Evolutionary conservation across 2,329 filamentous ascomycete species (phyloP).

Genomic region (Sarocladiaceae sp.): DNA sequence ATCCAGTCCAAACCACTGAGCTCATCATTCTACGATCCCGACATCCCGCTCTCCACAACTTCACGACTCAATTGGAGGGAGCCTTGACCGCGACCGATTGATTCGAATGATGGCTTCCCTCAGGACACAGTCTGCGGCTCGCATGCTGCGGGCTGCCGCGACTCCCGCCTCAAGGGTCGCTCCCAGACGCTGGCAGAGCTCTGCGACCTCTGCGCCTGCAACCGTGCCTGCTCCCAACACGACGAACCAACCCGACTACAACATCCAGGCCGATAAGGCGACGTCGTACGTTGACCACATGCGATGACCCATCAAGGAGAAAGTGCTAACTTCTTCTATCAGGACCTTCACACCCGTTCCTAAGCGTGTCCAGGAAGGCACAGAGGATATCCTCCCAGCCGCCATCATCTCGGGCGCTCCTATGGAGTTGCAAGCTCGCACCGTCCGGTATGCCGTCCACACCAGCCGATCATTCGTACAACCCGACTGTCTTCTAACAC

Average conservation of each 20-base stretch:
- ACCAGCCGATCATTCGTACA: neutral
- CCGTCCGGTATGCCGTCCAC: slow-evolving; percentile 63
- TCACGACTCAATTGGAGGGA: slow-evolving; percentile 20
- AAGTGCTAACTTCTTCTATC: slow-evolving; percentile 13
- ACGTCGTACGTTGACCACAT: slow-evolving; percentile 61
- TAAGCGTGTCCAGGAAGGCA: slow-evolving; percentile 83
- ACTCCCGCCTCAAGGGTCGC: slow-evolving; percentile 26
- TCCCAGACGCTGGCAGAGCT: slow-evolving; percentile 50
- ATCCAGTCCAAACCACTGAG: slow-evolving; percentile 4
- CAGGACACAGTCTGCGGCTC: slow-evolving; percentile 47
- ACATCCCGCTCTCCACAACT: slow-evolving; percentile 13
- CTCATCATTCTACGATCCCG: slow-evolving; percentile 14
- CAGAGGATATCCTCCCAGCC: slow-evolving; percentile 73
- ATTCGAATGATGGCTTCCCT: slow-evolving; percentile 57
- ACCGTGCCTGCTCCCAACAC: slow-evolving; percentile 33
- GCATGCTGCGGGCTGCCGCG: slow-evolving; percentile 43
- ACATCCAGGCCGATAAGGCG: slow-evolving; percentile 74
- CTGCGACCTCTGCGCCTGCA: slow-evolving; percentile 35
- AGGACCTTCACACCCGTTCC: slow-evolving; percentile 90
- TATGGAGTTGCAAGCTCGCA: slow-evolving; percentile 86
- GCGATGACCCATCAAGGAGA: neutral
- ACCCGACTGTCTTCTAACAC: neutral
- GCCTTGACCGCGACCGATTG: slow-evolving; percentile 8
- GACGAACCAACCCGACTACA: slow-evolving; percentile 72
- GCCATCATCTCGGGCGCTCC: slow-evolving; percentile 88